Evolutionary conservation across 768 basidiomycete genomes (phyloP), one percentile per base, ranked within the genome.

Genomic region (Pleurotus eryngii): DNA sequence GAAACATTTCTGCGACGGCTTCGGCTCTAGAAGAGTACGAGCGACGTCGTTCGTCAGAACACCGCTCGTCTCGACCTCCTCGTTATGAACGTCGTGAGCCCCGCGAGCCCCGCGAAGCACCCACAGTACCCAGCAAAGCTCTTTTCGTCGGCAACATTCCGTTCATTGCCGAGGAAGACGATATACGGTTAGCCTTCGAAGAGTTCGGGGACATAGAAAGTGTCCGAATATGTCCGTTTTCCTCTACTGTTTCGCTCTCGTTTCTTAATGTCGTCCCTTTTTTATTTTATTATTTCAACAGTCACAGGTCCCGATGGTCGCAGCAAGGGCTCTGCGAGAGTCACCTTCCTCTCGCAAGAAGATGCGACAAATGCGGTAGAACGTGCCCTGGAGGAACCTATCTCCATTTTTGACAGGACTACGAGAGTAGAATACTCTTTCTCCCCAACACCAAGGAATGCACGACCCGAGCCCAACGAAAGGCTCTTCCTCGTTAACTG

Each of bases 131-230:
- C 5, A 68, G 66, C n/a, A 67, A 67, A 8, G 71, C 70, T 2
- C 62, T 85, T 49, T 84, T 68, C 45, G 61, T 83, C 30, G 79
- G 74, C 7, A 85, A 85, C 60, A n/a, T 85, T n/a, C 81, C 83
- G 49, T 89, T 70, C 65, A 69, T 63, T 15, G 62, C 69, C 39
- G 74, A 72, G 1, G 76, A 74, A 59, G 67, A 65, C 18, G 72
- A 82, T 46, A 48, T 85, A 9, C 57, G 67, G 40, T 71, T 75
- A 3, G 68, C 72, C 15, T 79, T 83, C 61, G 66, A 63, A 18
- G 64, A 71, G 22, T 83, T 77, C 61, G 84, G 83, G 6, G 57
- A 67, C 18, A 59, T 84, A 40, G 56, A 56, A 38, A 60, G 57
- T 12, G 62, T 83, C 43, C 67, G 66, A 37, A 48, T 85, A 45